Conservation (phyloP, 345 rosid genomes). For the Brassica cretica region DNA sequence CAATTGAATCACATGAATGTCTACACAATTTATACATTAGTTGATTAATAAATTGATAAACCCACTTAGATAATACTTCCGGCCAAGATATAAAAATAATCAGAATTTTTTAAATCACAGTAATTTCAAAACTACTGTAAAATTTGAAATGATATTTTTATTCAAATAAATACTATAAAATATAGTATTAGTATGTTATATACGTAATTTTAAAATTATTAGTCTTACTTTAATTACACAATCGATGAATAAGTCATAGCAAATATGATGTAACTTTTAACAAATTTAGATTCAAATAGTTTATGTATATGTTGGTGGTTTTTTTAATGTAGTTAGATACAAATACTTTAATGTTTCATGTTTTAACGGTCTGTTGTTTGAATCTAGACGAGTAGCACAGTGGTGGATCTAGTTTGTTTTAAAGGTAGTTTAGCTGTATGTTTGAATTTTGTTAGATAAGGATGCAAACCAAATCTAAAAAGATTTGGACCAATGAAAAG, state of each 20-base stretch:
- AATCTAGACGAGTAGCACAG: constrained; percentile 23
- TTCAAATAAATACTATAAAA: neutral
- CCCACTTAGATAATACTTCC: neutral
- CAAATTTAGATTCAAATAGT: neutral
- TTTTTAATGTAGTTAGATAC: neutral
- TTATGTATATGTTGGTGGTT: neutral
- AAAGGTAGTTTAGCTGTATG: constrained; percentile 2
- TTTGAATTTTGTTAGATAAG: constrained; percentile 2
- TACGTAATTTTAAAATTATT: neutral
- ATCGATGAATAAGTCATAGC: neutral
- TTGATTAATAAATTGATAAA: neutral
- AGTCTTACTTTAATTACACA: neutral
- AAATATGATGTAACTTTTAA: neutral
- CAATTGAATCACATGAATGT: neutral
- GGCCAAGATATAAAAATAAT: neutral
- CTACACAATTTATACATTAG: neutral
- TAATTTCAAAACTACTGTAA: neutral
- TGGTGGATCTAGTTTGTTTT: neutral
- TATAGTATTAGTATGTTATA: neutral
- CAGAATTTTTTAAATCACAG: neutral
- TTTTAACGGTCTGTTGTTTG: neutral
- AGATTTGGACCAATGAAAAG: neutral
- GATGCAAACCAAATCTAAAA: constrained; percentile 20
- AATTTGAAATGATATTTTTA: neutral
- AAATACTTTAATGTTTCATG: neutral